These are phyloP conservation scores for Cubamyces sp. DNA, from an alignment of 768 basidiomycete genomes.

Conservation along the genomic window DNA sequence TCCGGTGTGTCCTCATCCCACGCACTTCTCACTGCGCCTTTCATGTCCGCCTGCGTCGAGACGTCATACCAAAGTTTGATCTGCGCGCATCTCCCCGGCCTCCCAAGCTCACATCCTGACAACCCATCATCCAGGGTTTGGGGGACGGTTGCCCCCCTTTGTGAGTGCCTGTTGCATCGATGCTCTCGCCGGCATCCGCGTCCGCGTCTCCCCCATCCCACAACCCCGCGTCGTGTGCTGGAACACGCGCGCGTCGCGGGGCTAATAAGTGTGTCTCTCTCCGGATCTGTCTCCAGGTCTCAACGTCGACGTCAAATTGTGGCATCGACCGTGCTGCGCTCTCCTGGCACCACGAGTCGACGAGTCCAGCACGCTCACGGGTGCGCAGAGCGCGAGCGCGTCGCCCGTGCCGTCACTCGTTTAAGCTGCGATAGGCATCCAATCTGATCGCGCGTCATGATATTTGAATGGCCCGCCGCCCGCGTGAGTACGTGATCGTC, in stretches of 20 bases:
- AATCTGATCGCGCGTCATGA: neutral
- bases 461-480: neutral
- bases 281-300: too few relatives aligned
- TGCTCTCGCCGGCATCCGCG: neutral
- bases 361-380: neutral
- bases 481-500: neutral
- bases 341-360: too few relatives aligned
- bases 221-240: neutral
- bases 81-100: neutral
- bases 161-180: conserved; percentile 14
- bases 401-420: conserved; percentile 4
- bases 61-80: conserved; percentile 4
- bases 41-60: conserved; percentile 9
- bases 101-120: conserved; percentile 1
- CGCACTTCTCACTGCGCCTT: neutral
- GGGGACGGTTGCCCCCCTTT: neutral
- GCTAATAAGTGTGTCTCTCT: neutral
- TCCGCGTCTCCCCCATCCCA: neutral
- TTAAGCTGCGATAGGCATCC: neutral
- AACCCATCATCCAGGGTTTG: conserved; percentile 5
- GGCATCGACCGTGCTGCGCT: too few relatives aligned
- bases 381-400: neutral
- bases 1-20: neutral
- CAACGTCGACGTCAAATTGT: too few relatives aligned
- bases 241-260: neutral